Percentiles rank a stretch among this genome's conserved stretches.
Conservation (phyloP, 2,329 filamentous ascomycete species). For the Periconia sp. region DNA sequence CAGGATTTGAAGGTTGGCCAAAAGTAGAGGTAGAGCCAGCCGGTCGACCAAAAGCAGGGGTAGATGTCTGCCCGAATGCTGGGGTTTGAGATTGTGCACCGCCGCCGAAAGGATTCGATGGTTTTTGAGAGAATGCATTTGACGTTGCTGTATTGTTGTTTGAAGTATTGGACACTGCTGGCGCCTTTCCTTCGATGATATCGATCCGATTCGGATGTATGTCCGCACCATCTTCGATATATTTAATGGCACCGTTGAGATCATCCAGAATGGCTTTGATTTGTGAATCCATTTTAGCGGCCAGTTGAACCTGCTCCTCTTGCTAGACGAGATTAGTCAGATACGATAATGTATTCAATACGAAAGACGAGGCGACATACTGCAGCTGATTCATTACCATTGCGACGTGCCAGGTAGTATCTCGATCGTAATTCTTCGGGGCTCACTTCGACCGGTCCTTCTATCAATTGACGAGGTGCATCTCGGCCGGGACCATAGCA, state of each 20-base stretch:
- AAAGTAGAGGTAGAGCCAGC: conserved; percentile 38
- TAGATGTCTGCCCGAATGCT: conserved; percentile 38
- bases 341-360: not conserved
- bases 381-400: conserved; percentile 61
- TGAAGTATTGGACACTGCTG: conserved; percentile 6
- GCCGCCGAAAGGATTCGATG: conserved; percentile 35
- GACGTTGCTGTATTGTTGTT: conserved; percentile 11
- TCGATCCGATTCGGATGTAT: conserved; percentile 38
- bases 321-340: conserved; percentile 48
- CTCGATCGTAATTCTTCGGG: conserved; percentile 80
- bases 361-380: conserved; percentile 38
- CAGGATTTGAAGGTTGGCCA: conserved; percentile 42
- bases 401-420: conserved; percentile 66
- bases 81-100: conserved; percentile 12
- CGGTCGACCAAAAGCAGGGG: conserved; percentile 41
- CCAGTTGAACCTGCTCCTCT: conserved; percentile 62
- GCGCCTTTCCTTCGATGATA: conserved; percentile 26
- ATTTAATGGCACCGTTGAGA: conserved; percentile 63
- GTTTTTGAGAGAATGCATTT: conserved; percentile 29
- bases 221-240: conserved; percentile 39
- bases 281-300: conserved; percentile 65
- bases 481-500: conserved; percentile 78
- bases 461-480: conserved; percentile 80
- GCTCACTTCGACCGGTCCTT: conserved; percentile 80
- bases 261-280: conserved; percentile 72